These are phyloP conservation scores for Coprinopsis cinerea DNA, from an alignment of 768 basidiomycete species.

Conservation along the genomic window DNA sequence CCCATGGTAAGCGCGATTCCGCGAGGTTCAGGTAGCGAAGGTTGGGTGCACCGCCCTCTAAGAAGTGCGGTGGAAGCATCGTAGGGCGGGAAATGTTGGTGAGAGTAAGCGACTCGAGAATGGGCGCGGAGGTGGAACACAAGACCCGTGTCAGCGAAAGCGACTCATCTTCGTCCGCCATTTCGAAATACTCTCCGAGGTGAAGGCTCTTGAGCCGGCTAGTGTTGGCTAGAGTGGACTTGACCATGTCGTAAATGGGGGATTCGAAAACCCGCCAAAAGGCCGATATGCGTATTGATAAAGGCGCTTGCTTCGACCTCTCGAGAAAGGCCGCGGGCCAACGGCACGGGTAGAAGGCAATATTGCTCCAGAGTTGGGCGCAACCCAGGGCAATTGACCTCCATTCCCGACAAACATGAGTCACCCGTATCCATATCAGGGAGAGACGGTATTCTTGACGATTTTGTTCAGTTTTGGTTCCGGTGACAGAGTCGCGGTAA, in stretches of 20 bases:
- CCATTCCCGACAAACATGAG: background rate
- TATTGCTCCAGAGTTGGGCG: background rate
- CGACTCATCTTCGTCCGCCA: too few relatives aligned
- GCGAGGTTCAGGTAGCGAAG: background rate
- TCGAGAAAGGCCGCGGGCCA: background rate
- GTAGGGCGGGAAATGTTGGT: too few relatives aligned
- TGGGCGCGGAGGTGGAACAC: too few relatives aligned
- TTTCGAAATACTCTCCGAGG: too few relatives aligned
- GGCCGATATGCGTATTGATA: too few relatives aligned
- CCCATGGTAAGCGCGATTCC: background rate
- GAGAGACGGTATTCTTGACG: background rate
- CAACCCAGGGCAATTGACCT: background rate
- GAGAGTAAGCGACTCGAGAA: too few relatives aligned
- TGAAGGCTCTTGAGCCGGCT: too few relatives aligned
- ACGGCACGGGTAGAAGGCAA: background rate
- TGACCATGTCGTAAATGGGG: background rate
- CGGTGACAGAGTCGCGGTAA: background rate
- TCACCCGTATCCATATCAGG: too few relatives aligned
- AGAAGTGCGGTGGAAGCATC: background rate
- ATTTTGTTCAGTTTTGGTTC: background rate
- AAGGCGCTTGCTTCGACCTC: background rate
- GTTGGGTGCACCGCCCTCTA: background rate
- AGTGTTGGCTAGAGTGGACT: too few relatives aligned
- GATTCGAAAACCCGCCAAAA: too few relatives aligned
- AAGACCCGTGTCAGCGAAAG: too few relatives aligned